Evolutionary conservation across 2,329 filamentous ascomycete genomes (phyloP), one percentile per base, ranked within the genome.

Genomic region (Scedosporium aurantiacum): DNA sequence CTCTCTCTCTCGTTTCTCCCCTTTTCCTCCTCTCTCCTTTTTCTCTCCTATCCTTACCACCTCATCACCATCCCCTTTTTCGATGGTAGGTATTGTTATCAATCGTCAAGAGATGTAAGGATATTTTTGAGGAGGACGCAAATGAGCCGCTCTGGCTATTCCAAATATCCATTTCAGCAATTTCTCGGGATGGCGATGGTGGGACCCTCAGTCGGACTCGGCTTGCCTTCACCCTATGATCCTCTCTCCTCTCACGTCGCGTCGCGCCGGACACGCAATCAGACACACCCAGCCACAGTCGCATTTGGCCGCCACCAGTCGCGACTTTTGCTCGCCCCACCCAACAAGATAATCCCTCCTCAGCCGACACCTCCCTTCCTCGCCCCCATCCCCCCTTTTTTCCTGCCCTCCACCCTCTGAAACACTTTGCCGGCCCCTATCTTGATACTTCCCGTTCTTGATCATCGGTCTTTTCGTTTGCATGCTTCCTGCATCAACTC

Each of bases 391-490:
- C 28, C 28, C 60, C 47, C 25, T 57, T 60, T 63, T 23, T 12
- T 23, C 57, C 58, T 60, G 56, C 62, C 60, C 61, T 63, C 59
- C 61, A 62, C 47, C 57, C 60, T 58, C 61, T 67, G 65, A 67
- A 67, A 67, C 65, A 60, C 62, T 61, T 60, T 62, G 27, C 52
- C 45, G 57, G 45, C 65, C 64, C 64, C 63, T 64, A 61, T 64
- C 60, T 58, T 62, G 63, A 61, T 66, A 61, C 63, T 59, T 63
- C 59, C 52, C 55, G 18, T 23, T 52, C 61, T 54, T 45, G 50
- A 54, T 54, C 50, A 54, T 54, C 50, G 18, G 23, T 10, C 16
- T 37, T 55, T 25, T n/a, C 27, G 25, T n/a, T 40, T 40, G n/a
- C 55, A 16, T 37, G 55, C 56, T n/a, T 43, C 37, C 56, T 25